Percentiles rank a stretch among this genome's conserved stretches.
phyloP scores from a whole-genome alignment of 2,329 filamentous ascomycete genomes.

The Epichloe bromicola region DNA sequence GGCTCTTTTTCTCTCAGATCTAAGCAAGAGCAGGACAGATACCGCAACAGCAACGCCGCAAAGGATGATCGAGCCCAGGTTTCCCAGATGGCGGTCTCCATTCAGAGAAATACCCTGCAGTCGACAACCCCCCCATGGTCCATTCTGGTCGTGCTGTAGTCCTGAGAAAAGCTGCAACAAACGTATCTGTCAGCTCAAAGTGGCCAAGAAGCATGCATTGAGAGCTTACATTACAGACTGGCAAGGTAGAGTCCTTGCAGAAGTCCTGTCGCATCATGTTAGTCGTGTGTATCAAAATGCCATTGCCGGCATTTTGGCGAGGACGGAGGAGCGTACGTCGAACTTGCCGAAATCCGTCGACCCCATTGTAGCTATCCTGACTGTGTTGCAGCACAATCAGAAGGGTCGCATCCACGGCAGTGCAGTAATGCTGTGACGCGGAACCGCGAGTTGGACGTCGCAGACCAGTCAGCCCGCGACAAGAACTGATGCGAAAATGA shows the following conservation, averaged over 20 bases:
- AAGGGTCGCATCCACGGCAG: conserved; percentile 2
- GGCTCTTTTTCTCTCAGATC: conserved; percentile 80
- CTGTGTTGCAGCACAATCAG: conserved; percentile 8
- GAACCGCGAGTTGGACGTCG: background rate
- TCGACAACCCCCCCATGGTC: conserved; percentile 59
- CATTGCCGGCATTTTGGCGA: background rate
- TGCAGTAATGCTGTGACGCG: background rate
- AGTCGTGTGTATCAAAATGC: conserved; percentile 9
- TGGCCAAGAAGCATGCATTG: background rate
- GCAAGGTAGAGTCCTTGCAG: conserved; percentile 71
- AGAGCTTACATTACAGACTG: conserved; percentile 64
- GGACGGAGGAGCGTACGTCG: conserved; percentile 28
- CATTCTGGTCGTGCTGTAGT: conserved; percentile 43
- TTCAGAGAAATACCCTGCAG: conserved; percentile 64
- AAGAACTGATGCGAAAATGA: background rate
- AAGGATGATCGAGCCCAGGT: conserved; percentile 84
- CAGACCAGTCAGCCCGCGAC: background rate
- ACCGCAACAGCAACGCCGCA: conserved; percentile 62
- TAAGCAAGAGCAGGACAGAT: conserved; percentile 55
- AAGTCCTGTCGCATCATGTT: conserved; percentile 46
- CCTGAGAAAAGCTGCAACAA: conserved; percentile 36
- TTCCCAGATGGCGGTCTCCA: conserved; percentile 55
- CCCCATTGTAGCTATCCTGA: conserved; percentile 33
- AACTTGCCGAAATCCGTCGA: conserved; percentile 51
- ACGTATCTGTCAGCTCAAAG: conserved; percentile 5